Evolutionary conservation across 2,329 filamentous ascomycete species (phyloP).

Genomic region (Fusarium temperatum): DNA sequence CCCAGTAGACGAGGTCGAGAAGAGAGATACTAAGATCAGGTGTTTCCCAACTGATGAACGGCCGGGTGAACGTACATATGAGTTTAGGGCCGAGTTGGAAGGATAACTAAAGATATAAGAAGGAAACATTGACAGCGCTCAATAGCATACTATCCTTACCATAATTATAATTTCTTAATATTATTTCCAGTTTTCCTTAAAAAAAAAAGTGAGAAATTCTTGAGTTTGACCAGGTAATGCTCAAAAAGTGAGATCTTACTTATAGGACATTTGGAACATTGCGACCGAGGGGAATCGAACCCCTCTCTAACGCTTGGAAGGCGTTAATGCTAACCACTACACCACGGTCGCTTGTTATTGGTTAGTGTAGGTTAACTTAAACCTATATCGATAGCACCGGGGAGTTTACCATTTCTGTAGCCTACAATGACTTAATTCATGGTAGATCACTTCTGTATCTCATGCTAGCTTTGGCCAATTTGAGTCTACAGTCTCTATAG

Average conservation of each 20-base stretch:
- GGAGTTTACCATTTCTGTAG: too few species aligned
- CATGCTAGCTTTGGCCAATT: neutral
- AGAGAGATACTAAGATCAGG: constrained; percentile 15
- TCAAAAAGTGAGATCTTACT: rapidly evolving
- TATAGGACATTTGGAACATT: neutral
- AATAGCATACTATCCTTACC: neutral
- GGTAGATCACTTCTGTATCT: neutral
- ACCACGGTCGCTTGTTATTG: constrained; percentile 6
- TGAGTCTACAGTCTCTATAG: neutral
- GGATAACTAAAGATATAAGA: neutral
- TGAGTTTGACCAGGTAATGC: rapidly evolving
- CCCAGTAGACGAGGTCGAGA: constrained; percentile 11
- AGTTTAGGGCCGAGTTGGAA: constrained; percentile 26
- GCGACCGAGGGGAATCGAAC: constrained; percentile 20
- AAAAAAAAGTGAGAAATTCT: neutral
- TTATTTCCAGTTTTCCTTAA: too few species aligned
- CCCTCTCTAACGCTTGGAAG: constrained; percentile 24
- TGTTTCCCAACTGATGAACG: constrained; percentile 18
- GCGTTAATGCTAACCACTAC: constrained; percentile 27
- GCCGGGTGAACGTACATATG: constrained; percentile 6
- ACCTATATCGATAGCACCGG: rapidly evolving
- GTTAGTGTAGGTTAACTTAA: rapidly evolving
- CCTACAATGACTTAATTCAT: too few species aligned
- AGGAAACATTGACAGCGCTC: neutral
- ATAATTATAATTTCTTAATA: neutral